A percentile compares a stretch with the other conserved stretches of the same genome.
phyloP scores from a whole-genome alignment of 2,329 filamentous ascomycete genomes.

The Fusarium nodosum region DNA sequence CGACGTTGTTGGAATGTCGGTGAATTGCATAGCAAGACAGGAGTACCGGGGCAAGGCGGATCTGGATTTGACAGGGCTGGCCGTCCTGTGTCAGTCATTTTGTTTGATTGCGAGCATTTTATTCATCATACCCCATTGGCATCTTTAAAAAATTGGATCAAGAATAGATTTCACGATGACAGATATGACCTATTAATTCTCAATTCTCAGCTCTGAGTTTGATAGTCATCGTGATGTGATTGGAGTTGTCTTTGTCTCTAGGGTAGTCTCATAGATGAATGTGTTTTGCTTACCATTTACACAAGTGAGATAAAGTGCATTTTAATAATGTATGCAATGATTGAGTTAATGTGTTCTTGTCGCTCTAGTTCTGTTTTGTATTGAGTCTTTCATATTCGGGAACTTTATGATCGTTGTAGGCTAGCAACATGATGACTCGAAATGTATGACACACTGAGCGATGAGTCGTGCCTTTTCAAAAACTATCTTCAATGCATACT shows the following conservation, averaged over 20 bases:
- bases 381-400: background rate
- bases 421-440: background rate
- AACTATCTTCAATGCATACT: too few relatives aligned
- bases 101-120: slow-evolving; percentile 50
- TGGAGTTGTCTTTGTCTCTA: background rate
- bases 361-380: background rate
- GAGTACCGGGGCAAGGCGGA: slow-evolving; percentile 48
- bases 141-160: slow-evolving; percentile 49
- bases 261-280: background rate
- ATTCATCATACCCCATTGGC: slow-evolving; percentile 50
- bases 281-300: background rate
- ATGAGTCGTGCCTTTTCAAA: too few relatives aligned
- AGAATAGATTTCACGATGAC: slow-evolving; percentile 49
- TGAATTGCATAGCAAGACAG: slow-evolving; percentile 52
- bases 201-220: background rate
- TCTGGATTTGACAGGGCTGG: slow-evolving; percentile 36
- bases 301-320: accelerated
- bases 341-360: background rate
- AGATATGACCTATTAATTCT: slow-evolving; percentile 47
- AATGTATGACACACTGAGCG: too few relatives aligned
- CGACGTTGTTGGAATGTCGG: slow-evolving; percentile 51
- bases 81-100: slow-evolving; percentile 40
- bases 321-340: background rate
- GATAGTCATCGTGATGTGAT: background rate
- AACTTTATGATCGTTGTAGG: background rate